A percentile compares a stretch with the other conserved stretches of the same genome.
phyloP scores from a whole-genome alignment of 352 stramenopile species.

The Phytopythium cucurbitacearum region DNA sequence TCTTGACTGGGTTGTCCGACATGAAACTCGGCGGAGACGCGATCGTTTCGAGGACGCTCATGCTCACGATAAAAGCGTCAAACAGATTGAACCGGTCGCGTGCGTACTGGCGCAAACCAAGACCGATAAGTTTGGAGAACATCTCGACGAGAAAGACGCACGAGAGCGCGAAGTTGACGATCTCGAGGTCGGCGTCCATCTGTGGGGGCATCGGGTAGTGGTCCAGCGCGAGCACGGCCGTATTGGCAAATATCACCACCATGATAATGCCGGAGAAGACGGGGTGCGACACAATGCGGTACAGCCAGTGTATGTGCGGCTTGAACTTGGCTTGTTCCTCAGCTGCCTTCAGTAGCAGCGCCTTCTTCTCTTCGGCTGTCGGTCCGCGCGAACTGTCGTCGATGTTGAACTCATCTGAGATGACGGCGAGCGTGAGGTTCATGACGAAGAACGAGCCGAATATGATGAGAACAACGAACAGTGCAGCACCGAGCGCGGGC shows the following conservation, averaged over 20 bases:
- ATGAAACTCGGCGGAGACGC: constrained; percentile 72
- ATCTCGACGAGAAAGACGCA: constrained; percentile 74
- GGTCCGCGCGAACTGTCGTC: constrained; percentile 34
- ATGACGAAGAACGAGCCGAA: constrained; percentile 93
- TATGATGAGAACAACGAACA: constrained; percentile 89
- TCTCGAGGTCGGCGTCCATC: constrained; percentile 56
- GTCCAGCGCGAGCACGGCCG: constrained; percentile 69
- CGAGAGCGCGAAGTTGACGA: constrained; percentile 77
- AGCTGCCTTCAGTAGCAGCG: constrained; percentile 21
- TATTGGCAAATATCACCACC: constrained; percentile 84
- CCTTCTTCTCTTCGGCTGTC: constrained; percentile 26
- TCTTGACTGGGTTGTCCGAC: constrained; percentile 40
- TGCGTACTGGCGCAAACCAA: constrained; percentile 72
- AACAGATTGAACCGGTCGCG: constrained; percentile 82
- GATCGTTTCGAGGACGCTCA: constrained; percentile 66
- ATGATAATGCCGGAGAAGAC: constrained; percentile 65
- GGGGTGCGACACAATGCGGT: constrained; percentile 52
- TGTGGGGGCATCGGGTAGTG: constrained; percentile 67
- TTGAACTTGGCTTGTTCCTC: constrained; percentile 25
- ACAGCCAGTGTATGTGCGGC: constrained; percentile 32
- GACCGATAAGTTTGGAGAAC: constrained; percentile 80
- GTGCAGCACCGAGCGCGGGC: constrained; percentile 62
- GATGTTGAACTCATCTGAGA: constrained; percentile 88
- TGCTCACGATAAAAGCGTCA: constrained; percentile 83
- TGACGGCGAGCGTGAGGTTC: constrained; percentile 90